These are phyloP conservation scores for Botrytis cinerea DNA, from an alignment of 2,329 filamentous ascomycete species.

Conservation along the genomic window DNA sequence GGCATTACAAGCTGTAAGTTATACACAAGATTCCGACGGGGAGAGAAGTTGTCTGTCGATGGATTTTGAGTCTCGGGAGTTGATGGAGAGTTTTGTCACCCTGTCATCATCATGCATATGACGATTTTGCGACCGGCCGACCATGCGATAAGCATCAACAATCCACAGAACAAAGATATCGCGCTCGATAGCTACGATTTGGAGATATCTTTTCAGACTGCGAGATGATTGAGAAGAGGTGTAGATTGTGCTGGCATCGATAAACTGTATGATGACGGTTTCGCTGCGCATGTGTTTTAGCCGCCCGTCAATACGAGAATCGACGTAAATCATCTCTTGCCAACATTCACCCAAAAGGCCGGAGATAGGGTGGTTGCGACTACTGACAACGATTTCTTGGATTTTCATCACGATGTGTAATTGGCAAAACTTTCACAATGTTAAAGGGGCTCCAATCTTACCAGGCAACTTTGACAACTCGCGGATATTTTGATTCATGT, in stretches of 20 bases:
- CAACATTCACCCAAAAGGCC: neutral
- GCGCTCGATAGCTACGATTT: neutral
- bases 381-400: neutral
- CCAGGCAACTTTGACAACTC: slow-evolving; percentile 1
- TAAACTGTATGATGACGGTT: slow-evolving; percentile 20
- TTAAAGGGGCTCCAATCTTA: neutral
- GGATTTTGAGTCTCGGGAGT: slow-evolving; percentile 29
- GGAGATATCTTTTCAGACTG: neutral
- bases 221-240: neutral
- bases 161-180: neutral
- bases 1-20: slow-evolving; percentile 80
- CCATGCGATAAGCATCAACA: slow-evolving; percentile 6
- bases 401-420: neutral
- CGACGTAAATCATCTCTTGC: neutral
- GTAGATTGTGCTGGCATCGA: slow-evolving; percentile 7
- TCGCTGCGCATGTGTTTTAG: slow-evolving; percentile 32
- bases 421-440: neutral
- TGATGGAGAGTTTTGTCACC: slow-evolving; percentile 20
- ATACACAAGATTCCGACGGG: slow-evolving; percentile 27
- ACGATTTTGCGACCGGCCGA: slow-evolving; percentile 18
- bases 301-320: slow-evolving; percentile 8
- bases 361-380: neutral
- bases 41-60: slow-evolving; percentile 23
- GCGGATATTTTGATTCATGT: slow-evolving; percentile 10
- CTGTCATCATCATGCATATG: slow-evolving; percentile 23